These are phyloP conservation scores for Limtongozyma cylindracea DNA, from an alignment of 805 yeast genomes.

Conservation along the genomic window DNA sequence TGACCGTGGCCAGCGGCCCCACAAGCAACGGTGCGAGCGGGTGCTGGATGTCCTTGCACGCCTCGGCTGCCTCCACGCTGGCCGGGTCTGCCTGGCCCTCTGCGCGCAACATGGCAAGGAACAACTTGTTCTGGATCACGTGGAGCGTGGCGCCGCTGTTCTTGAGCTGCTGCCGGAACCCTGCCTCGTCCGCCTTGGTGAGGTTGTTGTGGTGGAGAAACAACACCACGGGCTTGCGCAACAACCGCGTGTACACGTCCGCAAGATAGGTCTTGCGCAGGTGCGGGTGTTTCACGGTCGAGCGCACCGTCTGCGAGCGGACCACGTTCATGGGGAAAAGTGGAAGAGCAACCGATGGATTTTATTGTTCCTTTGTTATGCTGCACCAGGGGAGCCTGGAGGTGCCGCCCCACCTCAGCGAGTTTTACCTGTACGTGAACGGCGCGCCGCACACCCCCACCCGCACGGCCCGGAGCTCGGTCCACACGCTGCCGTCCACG, in stretches of 20 bases:
- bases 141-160: slow-evolving; percentile 47
- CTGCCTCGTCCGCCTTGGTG: slow-evolving; percentile 38
- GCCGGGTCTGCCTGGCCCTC: slow-evolving; percentile 56
- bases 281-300: slow-evolving; percentile 32
- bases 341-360: no score
- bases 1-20: slow-evolving; percentile 73
- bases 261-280: slow-evolving; percentile 74
- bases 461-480: slow-evolving; percentile 2
- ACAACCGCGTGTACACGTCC: slow-evolving; percentile 51
- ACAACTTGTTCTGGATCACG: slow-evolving; percentile 40
- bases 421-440: slow-evolving; percentile 27
- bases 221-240: slow-evolving; percentile 44
- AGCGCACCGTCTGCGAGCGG: slow-evolving; percentile 4
- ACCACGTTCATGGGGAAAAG: no score
- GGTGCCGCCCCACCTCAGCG: slow-evolving; percentile 41
- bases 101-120: slow-evolving; percentile 55
- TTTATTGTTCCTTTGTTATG: no score
- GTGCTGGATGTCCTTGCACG: slow-evolving; percentile 21
- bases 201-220: slow-evolving; percentile 74
- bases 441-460: slow-evolving; percentile 1
- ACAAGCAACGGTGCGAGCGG: slow-evolving; percentile 44
- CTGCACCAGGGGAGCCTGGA: no score
- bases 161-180: slow-evolving; percentile 31
- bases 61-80: slow-evolving; percentile 18
- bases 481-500: slow-evolving; percentile 7